Evolutionary conservation across 345 rosid genomes (phyloP), one percentile per base, ranked within the genome.

Genomic region (Camelina neglecta): DNA sequence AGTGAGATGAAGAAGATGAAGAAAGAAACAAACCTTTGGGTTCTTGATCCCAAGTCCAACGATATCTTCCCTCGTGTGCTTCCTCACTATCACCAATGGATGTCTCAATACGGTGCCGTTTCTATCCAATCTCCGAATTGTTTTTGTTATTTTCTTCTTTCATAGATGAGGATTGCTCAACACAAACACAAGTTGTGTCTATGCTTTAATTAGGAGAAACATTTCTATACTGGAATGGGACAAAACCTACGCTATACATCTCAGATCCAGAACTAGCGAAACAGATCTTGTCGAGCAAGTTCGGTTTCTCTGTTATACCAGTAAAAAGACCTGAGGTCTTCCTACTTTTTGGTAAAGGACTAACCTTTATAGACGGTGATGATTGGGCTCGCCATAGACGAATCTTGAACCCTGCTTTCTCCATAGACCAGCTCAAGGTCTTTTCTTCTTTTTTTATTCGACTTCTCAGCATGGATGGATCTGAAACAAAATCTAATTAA

Each of bases 391-490:
- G 67, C 16, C 85, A 67, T 26, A 53, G 83, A 78, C 64, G 56
- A 36, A 75, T 78, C 5, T 50, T 78, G 23, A 84, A 69, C 20
- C 83, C 85, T 61, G 86, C 80, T 60, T 85, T 81, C 73, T 60
- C 83, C 11, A 20, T 60, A 1, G 83, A 84, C 65, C 72, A 72
- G 59, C 76, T 82, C 56, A 82, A 86, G 84, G 84, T 84, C 4
- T 24, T 31, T 26, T 11, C 4, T 41, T 11, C 48, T 11, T 4
- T 41, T 11, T 47, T 36, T 24, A 13, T 3, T 7, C 7, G 7
- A 26, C 11, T 56, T 56, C 5, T 13, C 60, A 55, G 38, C 60
- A 6, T 1, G 5, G 5, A 29, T 4, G 16, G 4, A 2, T 54
- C 26, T 24, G 36, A 55, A 26, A 8, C 11, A 8, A 11, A 12